Evolutionary conservation across 495 filamentous ascomycete genomes (phyloP), one percentile per base, ranked within the genome.

Genomic region (Penicillium paradoxum): DNA sequence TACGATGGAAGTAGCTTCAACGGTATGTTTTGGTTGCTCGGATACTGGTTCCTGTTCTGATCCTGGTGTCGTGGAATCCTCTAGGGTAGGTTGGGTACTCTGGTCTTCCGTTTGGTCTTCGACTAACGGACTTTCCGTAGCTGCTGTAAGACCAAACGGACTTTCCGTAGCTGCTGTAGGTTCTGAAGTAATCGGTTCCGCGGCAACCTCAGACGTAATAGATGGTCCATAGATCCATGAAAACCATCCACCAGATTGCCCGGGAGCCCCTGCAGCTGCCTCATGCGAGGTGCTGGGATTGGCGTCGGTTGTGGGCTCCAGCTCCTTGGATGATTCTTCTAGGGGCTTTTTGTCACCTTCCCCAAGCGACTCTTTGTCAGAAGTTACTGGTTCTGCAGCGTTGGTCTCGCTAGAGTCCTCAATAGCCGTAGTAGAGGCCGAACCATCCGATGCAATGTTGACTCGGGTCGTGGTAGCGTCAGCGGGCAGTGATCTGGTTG

Each of bases 171-270:
- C 60, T 52, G 45, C 42, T 41, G 60, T 7, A 30, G 56, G 21
- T 22, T 56, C 54, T 13, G 45, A 7, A 2, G 19, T 38, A 44
- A n/a, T 32, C 3, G 36, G 15, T 18, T 11, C 25, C 2, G 36
- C 21, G 19, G 42, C 21, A 14, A 32, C n/a, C 19, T 63, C 60
- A 21, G 57, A 55, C 4, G 56, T 24, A 15, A 49, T 27, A 0
- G 54, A 46, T 15, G 63, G 32, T 14, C 64, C 68, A 21, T 80
- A 74, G 30, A 85, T 68, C 78, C 83, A 84, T 48, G 78, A 80
- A 27, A 84, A 58, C 83, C 83, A 86, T 22, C 79, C 74, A 9
- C 69, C 71, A 13, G 75, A 53, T 25, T 78, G 75, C 30, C 57
- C 69, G 40, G 62, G 46, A 11, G 53, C 22, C n/a, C 60, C 32